Base-by-base conservation (phyloP, 495 filamentous ascomycete genomes). In the Amniculicola lignicola region DNA sequence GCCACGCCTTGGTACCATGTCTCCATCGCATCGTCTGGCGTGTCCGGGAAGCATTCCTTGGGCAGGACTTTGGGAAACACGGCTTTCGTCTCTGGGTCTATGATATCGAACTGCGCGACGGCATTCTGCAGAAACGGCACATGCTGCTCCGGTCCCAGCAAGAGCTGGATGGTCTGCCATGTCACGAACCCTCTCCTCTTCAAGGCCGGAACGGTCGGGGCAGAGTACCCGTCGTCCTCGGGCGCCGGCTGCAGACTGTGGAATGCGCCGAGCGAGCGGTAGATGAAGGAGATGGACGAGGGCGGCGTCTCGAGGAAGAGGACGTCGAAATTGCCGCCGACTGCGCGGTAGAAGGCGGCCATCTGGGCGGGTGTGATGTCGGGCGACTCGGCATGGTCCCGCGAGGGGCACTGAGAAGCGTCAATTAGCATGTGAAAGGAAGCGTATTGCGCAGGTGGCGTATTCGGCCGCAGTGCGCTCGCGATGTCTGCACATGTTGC, bases 151-250 rank as follows among this genome's bases (percentile, higher is more conserved):
- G 94, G 93, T 47, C 85, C 88, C 11, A 97, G 79, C 25, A 97
- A 76, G 24, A 95, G 73, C 71, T 97, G 90, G 14, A 98, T 90
- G 1, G 88, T 87, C 76, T 96, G 88, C 91, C 92, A 98, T 64
- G 85, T 83, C 35, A 92, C 84, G 67, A 95, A 98, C 21, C 93
- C 93, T 58, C 80, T 81, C 0, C 78, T 75, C 33, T 90, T 90
- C 50, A 98, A 74, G 12, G 89, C 87, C 9, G 93, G 93, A 31
- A 95, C 77, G 1, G 79, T 81, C 0, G 93, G 93, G 10, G 83
- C 71, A 1, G 79, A 77, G 64, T 85, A 95, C 39, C 86, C 82
- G 59, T 91, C 81, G 11, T 75, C 71, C 16, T 82, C 80, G 0
- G 86, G 85, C 48, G 85, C 84, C 7, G 72, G 72, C 52, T 74